These are phyloP conservation scores for Geranomyces michiganensis DNA, from an alignment of 192 early-diverging fungal species.

Conservation along the genomic window DNA sequence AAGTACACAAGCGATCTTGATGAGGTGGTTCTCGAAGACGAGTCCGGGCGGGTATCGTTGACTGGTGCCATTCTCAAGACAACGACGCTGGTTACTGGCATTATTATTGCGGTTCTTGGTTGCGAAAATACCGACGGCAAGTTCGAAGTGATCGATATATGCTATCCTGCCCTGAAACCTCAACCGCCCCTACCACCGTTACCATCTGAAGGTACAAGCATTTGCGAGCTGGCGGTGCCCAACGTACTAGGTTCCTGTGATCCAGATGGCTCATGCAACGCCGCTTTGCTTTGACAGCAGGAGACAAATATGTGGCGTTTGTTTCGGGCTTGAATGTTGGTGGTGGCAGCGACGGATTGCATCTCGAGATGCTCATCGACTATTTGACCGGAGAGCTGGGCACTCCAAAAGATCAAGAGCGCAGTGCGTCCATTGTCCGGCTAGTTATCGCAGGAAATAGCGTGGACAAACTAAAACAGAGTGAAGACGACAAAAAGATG, in stretches of 20 bases:
- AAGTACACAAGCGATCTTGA: conserved; percentile 73
- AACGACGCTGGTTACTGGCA: conserved; percentile 72
- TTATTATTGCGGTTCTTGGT: conserved; percentile 80
- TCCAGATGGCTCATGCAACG: too few species aligned
- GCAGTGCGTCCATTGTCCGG: conserved; percentile 62
- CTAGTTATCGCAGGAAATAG: conserved; percentile 80
- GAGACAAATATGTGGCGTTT: conserved; percentile 73
- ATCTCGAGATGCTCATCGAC: conserved; percentile 76
- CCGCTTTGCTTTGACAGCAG: conserved; percentile 4
- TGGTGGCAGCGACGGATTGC: conserved; percentile 52
- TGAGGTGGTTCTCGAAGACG: conserved; percentile 80
- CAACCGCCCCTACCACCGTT: conserved; percentile 38
- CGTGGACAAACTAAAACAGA: conserved; percentile 42
- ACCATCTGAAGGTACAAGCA: neutral
- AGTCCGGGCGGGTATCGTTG: conserved; percentile 85
- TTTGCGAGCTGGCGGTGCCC: neutral
- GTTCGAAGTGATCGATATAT: conserved; percentile 85
- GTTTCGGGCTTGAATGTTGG: conserved; percentile 81
- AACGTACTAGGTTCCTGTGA: neutral
- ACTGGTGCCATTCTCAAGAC: conserved; percentile 60
- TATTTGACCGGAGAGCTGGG: conserved; percentile 80
- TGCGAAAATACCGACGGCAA: conserved; percentile 72
- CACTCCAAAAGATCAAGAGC: conserved; percentile 55
- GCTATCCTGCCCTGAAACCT: conserved; percentile 64
- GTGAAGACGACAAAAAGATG: conserved; percentile 43